Conservation (phyloP, 1,139 yeast genomes). For the Waltiozyma sp. region DNA sequence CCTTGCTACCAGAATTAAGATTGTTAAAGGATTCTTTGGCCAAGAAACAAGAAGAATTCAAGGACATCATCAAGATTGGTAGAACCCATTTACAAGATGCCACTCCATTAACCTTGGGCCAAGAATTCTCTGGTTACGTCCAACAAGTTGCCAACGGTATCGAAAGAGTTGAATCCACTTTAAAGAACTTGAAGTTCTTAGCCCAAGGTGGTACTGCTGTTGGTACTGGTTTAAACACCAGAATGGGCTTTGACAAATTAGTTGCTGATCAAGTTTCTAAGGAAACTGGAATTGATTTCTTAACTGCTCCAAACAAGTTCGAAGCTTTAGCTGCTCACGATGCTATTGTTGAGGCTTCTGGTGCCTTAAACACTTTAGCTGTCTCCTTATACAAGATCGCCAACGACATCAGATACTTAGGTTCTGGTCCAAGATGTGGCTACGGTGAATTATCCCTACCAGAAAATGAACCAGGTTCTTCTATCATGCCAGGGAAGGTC, state of each 20-base stretch:
- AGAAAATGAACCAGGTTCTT: conserved; percentile 98
- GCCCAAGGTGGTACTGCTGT: conserved; percentile 99
- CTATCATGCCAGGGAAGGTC: conserved; percentile 99
- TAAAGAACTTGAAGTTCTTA: conserved; percentile 66
- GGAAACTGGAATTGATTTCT: conserved; percentile 78
- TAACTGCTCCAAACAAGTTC: conserved; percentile 96
- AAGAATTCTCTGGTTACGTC: conserved; percentile 94
- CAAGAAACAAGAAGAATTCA: conserved; percentile 71
- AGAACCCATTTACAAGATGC: conserved; percentile 99
- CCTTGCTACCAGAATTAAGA: conserved; percentile 69
- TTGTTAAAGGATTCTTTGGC: conserved; percentile 68
- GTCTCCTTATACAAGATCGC: conserved; percentile 91
- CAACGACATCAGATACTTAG: conserved; percentile 93
- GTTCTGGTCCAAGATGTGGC: conserved; percentile 99
- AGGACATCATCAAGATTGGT: conserved; percentile 88
- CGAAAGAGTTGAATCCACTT: conserved; percentile 64
- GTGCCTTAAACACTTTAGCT: conserved; percentile 93
- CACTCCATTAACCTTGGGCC: conserved; percentile 94
- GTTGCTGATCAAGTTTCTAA: conserved; percentile 61
- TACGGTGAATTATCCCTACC: conserved; percentile 93
- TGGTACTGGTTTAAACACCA: conserved; percentile 96
- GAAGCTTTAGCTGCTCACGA: conserved; percentile 99
- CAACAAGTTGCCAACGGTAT: conserved; percentile 89
- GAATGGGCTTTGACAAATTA: conserved; percentile 74
- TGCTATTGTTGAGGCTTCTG: conserved; percentile 94